These are phyloP conservation scores for Psilocybe cyanescens DNA, from an alignment of 768 basidiomycete genomes.

Conservation along the genomic window DNA sequence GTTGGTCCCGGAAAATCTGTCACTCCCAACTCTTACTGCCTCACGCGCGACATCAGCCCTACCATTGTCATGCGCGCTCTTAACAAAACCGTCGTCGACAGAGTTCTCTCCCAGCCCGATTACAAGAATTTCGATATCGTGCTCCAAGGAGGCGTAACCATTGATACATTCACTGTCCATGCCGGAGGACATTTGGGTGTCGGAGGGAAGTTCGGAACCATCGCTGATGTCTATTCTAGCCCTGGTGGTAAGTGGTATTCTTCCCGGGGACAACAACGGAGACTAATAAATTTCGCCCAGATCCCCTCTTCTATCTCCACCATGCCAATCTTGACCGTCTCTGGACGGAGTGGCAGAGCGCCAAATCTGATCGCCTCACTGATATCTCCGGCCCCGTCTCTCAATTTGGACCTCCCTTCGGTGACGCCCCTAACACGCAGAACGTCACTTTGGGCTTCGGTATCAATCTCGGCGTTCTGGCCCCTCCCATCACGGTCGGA, in stretches of 20 bases:
- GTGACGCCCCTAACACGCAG: slow-evolving; percentile 26
- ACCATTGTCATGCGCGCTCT: slow-evolving; percentile 1
- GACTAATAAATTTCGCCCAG: slow-evolving; percentile 17
- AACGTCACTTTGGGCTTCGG: slow-evolving; percentile 36
- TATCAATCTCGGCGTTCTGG: slow-evolving; percentile 31
- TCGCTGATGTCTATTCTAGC: slow-evolving; percentile 9
- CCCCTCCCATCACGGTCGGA: slow-evolving; percentile 28
- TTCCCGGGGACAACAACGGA: not conserved
- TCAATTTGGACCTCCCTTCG: slow-evolving; percentile 13
- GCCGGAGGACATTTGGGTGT: slow-evolving; percentile 9
- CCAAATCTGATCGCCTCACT: slow-evolving; percentile 23
- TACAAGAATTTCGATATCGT: slow-evolving; percentile 1
- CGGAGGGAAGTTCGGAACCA: slow-evolving; percentile 6
- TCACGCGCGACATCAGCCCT: not conserved
- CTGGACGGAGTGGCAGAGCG: slow-evolving; percentile 42
- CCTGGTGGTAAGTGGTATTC: slow-evolving; percentile 3
- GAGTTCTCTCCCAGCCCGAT: not conserved
- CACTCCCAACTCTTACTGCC: slow-evolving; percentile 3
- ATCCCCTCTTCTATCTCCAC: slow-evolving; percentile 44
- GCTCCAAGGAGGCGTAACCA: not conserved
- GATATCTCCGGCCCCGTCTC: slow-evolving; percentile 33
- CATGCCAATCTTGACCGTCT: slow-evolving; percentile 43
- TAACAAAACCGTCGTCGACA: not conserved
- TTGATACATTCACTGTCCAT: slow-evolving; percentile 6
- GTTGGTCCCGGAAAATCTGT: not conserved